Percentiles rank a stretch among this genome's conserved stretches.
Evolutionary conservation across 345 rosid genomes (phyloP).

Genomic region (Microcos paniculata): DNA sequence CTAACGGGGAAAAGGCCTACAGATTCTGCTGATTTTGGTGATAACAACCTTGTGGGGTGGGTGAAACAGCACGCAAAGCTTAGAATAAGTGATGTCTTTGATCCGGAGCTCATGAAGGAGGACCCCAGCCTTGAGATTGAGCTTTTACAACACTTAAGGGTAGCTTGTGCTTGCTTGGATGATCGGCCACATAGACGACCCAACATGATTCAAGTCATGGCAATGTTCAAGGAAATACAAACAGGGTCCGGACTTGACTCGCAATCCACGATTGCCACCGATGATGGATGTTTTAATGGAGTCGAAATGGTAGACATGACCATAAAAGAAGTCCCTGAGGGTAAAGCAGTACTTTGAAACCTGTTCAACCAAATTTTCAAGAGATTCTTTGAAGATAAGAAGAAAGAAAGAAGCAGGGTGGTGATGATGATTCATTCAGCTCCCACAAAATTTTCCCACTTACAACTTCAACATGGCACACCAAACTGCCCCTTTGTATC

Average conservation of each 20-base stretch:
- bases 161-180: slow-evolving; percentile 83
- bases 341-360: slow-evolving; percentile 33
- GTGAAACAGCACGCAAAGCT: slow-evolving; percentile 87
- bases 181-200: slow-evolving; percentile 74
- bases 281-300: slow-evolving; percentile 59
- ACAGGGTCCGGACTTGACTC: slow-evolving; percentile 78
- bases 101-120: slow-evolving; percentile 69
- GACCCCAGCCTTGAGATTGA: slow-evolving; percentile 72
- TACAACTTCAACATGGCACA: slow-evolving; percentile 19
- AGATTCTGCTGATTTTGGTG: slow-evolving; percentile 93
- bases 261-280: slow-evolving; percentile 64
- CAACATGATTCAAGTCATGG: slow-evolving; percentile 79
- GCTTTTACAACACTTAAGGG: slow-evolving; percentile 65
- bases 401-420: slow-evolving; percentile 21
- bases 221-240: slow-evolving; percentile 75
- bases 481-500: slow-evolving; percentile 24
- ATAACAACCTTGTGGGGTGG: slow-evolving; percentile 98
- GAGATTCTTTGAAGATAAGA: slow-evolving; percentile 23
- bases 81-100: slow-evolving; percentile 71
- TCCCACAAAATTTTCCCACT: slow-evolving; percentile 30
- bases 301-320: slow-evolving; percentile 77
- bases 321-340: slow-evolving; percentile 76
- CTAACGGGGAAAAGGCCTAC: slow-evolving; percentile 90
- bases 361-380: slow-evolving; percentile 18
- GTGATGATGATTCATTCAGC: slow-evolving; percentile 23